Evolutionary conservation across 2,329 filamentous ascomycete genomes (phyloP).

Genomic region (Nemania sp.): DNA sequence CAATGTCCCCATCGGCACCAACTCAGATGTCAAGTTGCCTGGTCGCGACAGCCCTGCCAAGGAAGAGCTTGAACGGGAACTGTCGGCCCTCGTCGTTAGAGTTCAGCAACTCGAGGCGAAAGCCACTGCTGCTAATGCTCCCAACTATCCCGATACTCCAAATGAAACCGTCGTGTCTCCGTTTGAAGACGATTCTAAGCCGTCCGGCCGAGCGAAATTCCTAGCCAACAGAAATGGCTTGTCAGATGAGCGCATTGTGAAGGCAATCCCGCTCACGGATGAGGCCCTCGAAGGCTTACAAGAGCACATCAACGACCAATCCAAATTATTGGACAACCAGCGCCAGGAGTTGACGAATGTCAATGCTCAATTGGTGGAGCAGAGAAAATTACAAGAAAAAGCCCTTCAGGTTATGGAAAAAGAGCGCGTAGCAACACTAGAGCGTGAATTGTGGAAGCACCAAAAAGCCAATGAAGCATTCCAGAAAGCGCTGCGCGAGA

Average conservation of each 20-base stretch:
- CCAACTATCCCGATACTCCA: constrained; percentile 75
- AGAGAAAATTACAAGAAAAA: constrained; percentile 81
- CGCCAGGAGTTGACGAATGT: constrained; percentile 84
- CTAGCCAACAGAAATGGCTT: constrained; percentile 43
- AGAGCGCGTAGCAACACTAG: constrained; percentile 83
- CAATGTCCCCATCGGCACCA: constrained; percentile 46
- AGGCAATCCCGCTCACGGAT: constrained; percentile 65
- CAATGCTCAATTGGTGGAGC: constrained; percentile 81
- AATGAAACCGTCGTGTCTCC: constrained; percentile 72
- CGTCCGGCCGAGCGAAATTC: constrained; percentile 48
- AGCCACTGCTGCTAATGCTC: constrained; percentile 62
- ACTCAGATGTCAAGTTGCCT: constrained; percentile 68
- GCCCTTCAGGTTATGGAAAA: constrained; percentile 82
- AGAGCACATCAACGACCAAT: constrained; percentile 91
- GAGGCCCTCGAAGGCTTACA: constrained; percentile 83
- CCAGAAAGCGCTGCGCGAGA: constrained; percentile 94
- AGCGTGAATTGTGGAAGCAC: constrained; percentile 93
- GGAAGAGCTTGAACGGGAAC: constrained; percentile 76
- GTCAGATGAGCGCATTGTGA: constrained; percentile 43
- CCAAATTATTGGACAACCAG: constrained; percentile 86
- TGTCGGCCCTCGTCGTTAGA: constrained; percentile 75
- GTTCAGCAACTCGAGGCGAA: constrained; percentile 83
- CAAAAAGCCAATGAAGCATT: constrained; percentile 98
- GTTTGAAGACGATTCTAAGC: constrained; percentile 56
- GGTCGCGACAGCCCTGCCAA: constrained; percentile 78